These are phyloP conservation scores for Pseudoscleropodium purum DNA, from an alignment of 225 moss, liverwort and hornwort species.

Conservation along the genomic window DNA sequence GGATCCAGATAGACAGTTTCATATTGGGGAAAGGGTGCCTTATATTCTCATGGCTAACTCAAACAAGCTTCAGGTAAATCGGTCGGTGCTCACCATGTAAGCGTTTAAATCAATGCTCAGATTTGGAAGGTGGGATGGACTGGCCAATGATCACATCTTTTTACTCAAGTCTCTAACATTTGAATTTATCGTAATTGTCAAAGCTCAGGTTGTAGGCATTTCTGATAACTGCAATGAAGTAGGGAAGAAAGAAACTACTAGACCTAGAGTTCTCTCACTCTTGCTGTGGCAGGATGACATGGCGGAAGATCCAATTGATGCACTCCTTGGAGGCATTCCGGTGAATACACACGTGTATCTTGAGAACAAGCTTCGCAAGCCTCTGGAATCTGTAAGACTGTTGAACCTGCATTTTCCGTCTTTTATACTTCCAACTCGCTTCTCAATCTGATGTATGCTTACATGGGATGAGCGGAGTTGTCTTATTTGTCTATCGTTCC, in stretches of 20 bases:
- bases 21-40: slow-evolving; percentile 54
- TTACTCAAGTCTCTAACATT: not conserved
- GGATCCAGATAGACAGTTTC: slow-evolving; percentile 58
- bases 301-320: slow-evolving; percentile 56
- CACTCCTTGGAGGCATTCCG: slow-evolving; percentile 35
- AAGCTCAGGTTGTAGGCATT: not conserved
- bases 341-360: slow-evolving; percentile 57
- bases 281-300: slow-evolving; percentile 48
- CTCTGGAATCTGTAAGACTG: slow-evolving; percentile 47
- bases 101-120: not conserved
- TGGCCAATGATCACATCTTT: not conserved
- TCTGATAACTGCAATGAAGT: not conserved
- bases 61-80: slow-evolving; percentile 47
- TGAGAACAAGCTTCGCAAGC: slow-evolving; percentile 63
- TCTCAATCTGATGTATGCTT: not conserved
- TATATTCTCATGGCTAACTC: slow-evolving; percentile 53
- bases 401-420: not conserved
- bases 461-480: not conserved
- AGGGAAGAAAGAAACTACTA: not conserved
- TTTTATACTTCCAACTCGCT: not conserved
- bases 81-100: not conserved
- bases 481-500: not conserved
- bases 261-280: not conserved
- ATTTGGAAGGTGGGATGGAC: not conserved
- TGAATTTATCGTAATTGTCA: not conserved